Conservation (phyloP, 2,329 filamentous ascomycete genomes). For the Amylocarpus encephaloides region DNA sequence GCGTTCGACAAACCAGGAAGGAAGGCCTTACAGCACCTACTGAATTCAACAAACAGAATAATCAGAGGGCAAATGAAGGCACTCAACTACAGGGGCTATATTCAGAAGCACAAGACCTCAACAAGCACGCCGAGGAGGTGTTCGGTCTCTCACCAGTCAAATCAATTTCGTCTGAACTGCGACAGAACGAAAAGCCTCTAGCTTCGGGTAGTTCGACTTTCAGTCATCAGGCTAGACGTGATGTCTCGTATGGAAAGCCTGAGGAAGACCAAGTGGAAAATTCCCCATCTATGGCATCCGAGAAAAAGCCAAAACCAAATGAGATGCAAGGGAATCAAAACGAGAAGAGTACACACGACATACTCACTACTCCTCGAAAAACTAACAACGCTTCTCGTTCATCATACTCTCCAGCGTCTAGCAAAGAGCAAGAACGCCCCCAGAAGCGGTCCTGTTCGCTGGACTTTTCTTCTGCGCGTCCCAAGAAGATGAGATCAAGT, state of each 20-base stretch:
- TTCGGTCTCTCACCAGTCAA: conserved; percentile 19
- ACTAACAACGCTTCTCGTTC: not conserved
- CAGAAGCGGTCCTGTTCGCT: conserved; percentile 7
- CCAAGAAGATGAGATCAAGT: conserved; percentile 11
- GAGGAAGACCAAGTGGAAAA: no score
- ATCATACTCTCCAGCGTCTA: not conserved
- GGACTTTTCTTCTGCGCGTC: conserved; percentile 4
- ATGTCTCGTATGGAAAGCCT: no score
- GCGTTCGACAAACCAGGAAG: conserved; percentile 2
- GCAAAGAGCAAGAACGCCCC: not conserved
- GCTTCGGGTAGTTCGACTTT: no score
- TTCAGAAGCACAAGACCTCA: conserved; percentile 21
- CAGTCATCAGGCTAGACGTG: no score
- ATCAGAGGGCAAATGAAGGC: not conserved
- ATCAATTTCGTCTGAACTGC: conserved; percentile 6
- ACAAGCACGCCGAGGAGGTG: conserved; percentile 22
- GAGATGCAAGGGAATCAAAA: not conserved
- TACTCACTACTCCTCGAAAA: not conserved
- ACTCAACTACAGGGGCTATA: conserved; percentile 8
- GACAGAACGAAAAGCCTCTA: not conserved
- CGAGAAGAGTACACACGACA: not conserved
- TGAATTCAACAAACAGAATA: not conserved
- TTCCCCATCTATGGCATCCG: no score
- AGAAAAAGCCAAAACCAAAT: conserved; percentile 6
- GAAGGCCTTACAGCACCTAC: not conserved